Conservation (phyloP, 2,329 filamentous ascomycete species). For the Graphilbum sp. region DNA sequence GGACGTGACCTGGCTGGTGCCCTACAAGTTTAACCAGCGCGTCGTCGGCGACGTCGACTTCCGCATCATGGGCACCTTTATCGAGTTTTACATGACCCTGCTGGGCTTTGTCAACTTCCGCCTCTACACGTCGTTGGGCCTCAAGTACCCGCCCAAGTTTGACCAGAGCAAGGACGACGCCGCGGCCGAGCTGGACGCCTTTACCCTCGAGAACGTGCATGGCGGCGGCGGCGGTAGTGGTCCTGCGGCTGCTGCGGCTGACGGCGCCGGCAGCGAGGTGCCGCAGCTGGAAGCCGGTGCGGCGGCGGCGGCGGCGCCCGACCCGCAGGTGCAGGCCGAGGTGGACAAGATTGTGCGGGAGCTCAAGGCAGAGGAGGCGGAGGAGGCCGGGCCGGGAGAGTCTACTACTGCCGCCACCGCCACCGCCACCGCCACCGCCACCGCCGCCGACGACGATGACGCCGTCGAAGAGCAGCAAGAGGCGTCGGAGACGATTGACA, state of each 20-base stretch:
- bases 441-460: too few species aligned
- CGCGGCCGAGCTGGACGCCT: constrained; percentile 78
- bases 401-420: constrained; percentile 25
- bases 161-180: constrained; percentile 74
- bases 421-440: too few species aligned
- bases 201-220: constrained; percentile 69
- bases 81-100: constrained; percentile 96
- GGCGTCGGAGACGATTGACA: constrained; percentile 55
- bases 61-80: constrained; percentile 96
- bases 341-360: constrained; percentile 55
- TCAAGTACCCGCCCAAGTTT: constrained; percentile 94
- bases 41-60: constrained; percentile 93
- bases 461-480: constrained; percentile 26
- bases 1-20: constrained; percentile 91
- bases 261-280: constrained; percentile 21
- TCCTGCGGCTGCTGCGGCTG: constrained; percentile 30
- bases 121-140: constrained; percentile 75
- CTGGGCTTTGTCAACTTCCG: constrained; percentile 93
- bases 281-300: constrained; percentile 28
- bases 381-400: constrained; percentile 19
- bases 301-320: constrained; percentile 22
- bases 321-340: constrained; percentile 46
- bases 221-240: not conserved
- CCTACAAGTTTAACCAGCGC: constrained; percentile 94
- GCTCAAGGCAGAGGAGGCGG: constrained; percentile 32